Evolutionary conservation across 225 moss, liverwort and hornwort genomes (phyloP).

Genomic region (Sphagnum contortum): DNA sequence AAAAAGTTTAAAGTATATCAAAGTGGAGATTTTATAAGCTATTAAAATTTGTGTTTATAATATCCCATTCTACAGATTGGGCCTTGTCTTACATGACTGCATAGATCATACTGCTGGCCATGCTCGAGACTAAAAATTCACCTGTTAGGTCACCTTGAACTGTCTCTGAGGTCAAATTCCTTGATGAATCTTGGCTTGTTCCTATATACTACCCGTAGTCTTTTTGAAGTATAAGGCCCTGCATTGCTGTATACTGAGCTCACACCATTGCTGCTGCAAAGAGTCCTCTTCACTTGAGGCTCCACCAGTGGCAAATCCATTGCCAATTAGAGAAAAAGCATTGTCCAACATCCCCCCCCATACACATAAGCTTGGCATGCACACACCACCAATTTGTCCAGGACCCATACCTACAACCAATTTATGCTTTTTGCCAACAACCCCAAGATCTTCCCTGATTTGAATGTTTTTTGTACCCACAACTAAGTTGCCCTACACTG

Average conservation of each 20-base stretch:
- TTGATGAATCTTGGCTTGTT: constrained; percentile 44
- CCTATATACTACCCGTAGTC: constrained; percentile 36
- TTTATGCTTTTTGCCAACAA: constrained; percentile 19
- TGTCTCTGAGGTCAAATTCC: constrained; percentile 21
- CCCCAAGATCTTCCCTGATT: constrained; percentile 40
- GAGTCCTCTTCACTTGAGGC: constrained; percentile 6
- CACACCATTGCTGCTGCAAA: constrained; percentile 30
- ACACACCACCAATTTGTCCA: constrained; percentile 6
- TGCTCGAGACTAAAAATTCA: too few relatives aligned
- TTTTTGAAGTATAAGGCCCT: constrained; percentile 34
- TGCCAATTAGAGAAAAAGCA: neutral
- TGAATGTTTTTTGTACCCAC: constrained; percentile 18
- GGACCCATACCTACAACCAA: constrained; percentile 20
- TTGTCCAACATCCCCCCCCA: neutral
- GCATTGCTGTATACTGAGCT: constrained; percentile 36
- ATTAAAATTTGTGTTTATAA: too few relatives aligned
- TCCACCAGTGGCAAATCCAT: constrained; percentile 4
- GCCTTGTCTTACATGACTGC: too few relatives aligned
- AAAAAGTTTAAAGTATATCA: too few relatives aligned
- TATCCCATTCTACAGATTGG: too few relatives aligned
- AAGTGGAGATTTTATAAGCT: too few relatives aligned
- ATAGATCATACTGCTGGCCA: too few relatives aligned
- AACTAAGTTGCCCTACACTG: neutral
- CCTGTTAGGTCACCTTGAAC: too few relatives aligned
- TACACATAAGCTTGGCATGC: neutral